Conservation (phyloP, 495 filamentous ascomycete genomes). For the Tuber microsphaerosporum region DNA sequence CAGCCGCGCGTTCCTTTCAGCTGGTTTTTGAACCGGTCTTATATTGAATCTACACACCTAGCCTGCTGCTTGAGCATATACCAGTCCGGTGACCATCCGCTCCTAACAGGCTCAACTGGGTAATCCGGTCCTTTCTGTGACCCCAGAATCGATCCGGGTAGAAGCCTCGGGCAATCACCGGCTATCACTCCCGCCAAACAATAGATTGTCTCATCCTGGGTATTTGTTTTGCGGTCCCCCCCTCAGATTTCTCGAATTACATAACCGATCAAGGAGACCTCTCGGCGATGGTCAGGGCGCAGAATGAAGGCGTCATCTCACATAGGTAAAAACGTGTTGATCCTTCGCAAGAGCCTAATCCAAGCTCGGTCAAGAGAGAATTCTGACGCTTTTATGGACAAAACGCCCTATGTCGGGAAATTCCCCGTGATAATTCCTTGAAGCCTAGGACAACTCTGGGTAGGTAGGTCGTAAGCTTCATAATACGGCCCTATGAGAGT, state of each 20-base stretch:
- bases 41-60: background rate
- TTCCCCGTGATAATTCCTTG: background rate
- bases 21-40: background rate
- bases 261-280: background rate
- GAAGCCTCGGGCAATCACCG: background rate
- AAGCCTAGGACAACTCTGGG: background rate
- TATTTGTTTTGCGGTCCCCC: background rate
- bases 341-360: background rate
- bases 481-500: background rate
- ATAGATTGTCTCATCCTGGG: background rate
- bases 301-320: background rate
- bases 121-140: background rate
- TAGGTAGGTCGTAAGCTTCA: background rate
- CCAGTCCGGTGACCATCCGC: background rate
- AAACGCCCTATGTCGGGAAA: background rate
- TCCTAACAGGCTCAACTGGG: background rate
- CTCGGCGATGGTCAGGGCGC: background rate
- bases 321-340: background rate
- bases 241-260: background rate
- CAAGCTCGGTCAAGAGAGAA: background rate
- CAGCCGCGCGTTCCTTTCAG: background rate
- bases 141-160: background rate
- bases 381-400: background rate
- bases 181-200: constrained; percentile 1
- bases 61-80: background rate